These are phyloP conservation scores for Galium porrigens DNA, from an alignment of 305 asterid genomes.

Conservation along the genomic window DNA sequence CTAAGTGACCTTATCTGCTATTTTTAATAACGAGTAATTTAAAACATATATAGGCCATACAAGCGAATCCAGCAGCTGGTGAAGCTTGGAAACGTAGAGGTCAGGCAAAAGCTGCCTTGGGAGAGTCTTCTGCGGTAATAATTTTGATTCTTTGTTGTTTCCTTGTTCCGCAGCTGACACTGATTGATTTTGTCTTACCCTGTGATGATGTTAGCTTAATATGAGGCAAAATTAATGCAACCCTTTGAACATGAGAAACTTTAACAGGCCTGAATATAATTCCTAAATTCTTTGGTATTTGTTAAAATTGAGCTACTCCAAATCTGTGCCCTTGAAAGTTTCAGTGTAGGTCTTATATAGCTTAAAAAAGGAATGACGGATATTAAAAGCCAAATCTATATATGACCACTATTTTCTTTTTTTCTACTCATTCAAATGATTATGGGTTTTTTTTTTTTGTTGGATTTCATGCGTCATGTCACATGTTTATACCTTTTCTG, in stretches of 20 bases:
- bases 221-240: not conserved
- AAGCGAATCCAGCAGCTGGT: conserved; percentile 81
- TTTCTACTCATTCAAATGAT: not conserved
- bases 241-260: not conserved
- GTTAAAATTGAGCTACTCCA: not conserved
- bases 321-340: not conserved
- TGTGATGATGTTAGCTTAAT: not conserved
- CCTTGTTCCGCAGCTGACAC: conserved; percentile 4
- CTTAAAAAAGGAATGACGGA: not conserved
- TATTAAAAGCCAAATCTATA: not conserved
- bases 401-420: not conserved
- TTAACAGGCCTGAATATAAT: not conserved
- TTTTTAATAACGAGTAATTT: not conserved
- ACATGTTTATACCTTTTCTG: conserved; percentile 15
- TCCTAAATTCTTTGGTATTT: not conserved
- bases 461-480: conserved; percentile 9
- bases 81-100: conserved; percentile 99
- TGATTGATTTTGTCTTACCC: not conserved
- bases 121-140: conserved; percentile 80
- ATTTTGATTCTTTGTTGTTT: conserved; percentile 11
- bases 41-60: conserved; percentile 53
- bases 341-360: too few species aligned
- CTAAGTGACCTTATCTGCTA: not conserved
- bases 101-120: conserved; percentile 95
- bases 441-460: not conserved